Base-by-base conservation (phyloP, 2,329 filamentous ascomycete species). In the Phialophora verrucosa region DNA sequence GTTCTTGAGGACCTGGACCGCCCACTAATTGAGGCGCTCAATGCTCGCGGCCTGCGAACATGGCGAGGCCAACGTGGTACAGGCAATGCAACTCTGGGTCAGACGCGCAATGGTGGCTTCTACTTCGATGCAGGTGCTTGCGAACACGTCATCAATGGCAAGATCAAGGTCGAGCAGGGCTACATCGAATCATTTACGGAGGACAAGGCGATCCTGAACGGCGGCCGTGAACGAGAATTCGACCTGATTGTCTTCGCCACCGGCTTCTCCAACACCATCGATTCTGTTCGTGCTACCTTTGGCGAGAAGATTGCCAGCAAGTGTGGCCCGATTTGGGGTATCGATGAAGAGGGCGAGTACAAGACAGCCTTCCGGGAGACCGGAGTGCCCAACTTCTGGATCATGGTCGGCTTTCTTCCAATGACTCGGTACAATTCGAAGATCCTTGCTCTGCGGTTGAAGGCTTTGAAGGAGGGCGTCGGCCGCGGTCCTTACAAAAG, bases 401-500 rank as follows among this genome's bases (percentile, higher is more conserved):
- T 79, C 60, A 75, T 79, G 72, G 77, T 76, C 51, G 78, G 78
- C 1, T 76, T 72, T 66, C 72, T 79, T 47, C 75, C 75, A 7
- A 70, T 74, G 59, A 76, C 75, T 38, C 73, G 77, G 6, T 79
- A 75, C 66, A 73, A 74, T 59, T 79, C 77, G 3, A 77, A 74
- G 64, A 53, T 74, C n/a, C 63, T 78, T 35, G 77, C 77, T 23
- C 57, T 78, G 71, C 71, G 75, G 1, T 42, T 78, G 47, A 77
- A 78, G 69, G 76, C 74, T n/a, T 42, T 74, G 8, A 64, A 68
- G 53, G 65, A 68, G 35, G 65, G 65, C 31, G 29, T 68, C 17
- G 23, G 25, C 49, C 58, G 8, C 5, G 2, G 54, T 59, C 65
- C 65, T 42, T 68, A 25, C 23, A 25, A 25, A 25, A 25, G 23